Base-by-base conservation (phyloP, 345 rosid genomes). In the Iberis pinnata region DNA sequence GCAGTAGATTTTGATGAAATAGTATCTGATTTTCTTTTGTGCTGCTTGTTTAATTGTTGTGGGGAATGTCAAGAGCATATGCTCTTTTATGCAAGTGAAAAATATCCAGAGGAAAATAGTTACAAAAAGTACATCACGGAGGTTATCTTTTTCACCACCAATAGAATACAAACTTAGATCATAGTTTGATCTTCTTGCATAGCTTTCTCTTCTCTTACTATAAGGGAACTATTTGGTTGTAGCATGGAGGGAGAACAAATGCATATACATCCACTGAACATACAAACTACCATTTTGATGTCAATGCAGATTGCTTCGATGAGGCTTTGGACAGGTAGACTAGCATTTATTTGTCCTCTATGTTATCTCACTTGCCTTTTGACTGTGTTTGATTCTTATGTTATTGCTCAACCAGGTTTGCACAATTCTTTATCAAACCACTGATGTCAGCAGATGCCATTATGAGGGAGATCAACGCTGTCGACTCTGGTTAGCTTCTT, bases 361-460 rank as follows among this genome's bases (percentile, higher is more conserved):
- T 59, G 22, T 40, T 58, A 25, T 44, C 48, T 18, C 31, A 11
- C 14, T 29, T 29, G 2, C 10, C 10, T 3, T 15, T 31, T 60
- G 35, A 38, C 25, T 19, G 18, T 53, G 39, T 61, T 47, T 32
- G 55, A 26, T 74, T 73, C 57, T 50, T 32, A 49, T 58, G 39
- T 61, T 32, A 39, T 36, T 50, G 53, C 9, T 14, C 43, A 25
- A 47, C 44, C 83, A 90, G 98, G 68, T 90, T 87, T 45, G 81
- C 89, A 0, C 96, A 87, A 61, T 87, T 90, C 76, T 90, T 90
- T 67, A 75, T 87, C 42, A 84, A 80, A 53, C 98, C 96, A 36
- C 73, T 90, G 70, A 84, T 90, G 89, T 80, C 96, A 8, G 83
- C 87, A 54, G 98, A 90, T 51, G 98, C 98, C 37, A 87, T 96